phyloP scores from a whole-genome alignment of 257 asterid genomes.

The Thymus quinquecostatus region DNA sequence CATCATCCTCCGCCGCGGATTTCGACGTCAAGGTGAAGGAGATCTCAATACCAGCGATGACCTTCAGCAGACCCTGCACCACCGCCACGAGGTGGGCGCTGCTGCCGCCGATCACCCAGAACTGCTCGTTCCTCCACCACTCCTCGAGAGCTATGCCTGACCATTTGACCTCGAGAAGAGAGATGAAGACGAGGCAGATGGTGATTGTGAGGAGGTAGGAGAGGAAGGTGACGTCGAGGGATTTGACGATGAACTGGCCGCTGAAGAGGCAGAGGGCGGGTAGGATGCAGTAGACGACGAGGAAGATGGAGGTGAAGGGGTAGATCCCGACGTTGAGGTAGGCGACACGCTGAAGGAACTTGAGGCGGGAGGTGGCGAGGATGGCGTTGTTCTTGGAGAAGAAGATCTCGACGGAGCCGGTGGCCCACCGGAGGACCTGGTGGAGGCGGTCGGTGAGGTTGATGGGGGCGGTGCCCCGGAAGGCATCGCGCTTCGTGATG shows the following conservation, averaged over 20 bases:
- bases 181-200: slow-evolving; percentile 58
- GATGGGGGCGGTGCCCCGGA: slow-evolving; percentile 91
- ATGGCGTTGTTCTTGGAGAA: slow-evolving; percentile 83
- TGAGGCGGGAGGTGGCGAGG: slow-evolving; percentile 79
- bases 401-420: slow-evolving; percentile 97
- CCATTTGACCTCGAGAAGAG: slow-evolving; percentile 95
- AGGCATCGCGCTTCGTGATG: slow-evolving; percentile 93
- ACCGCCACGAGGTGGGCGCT: slow-evolving; percentile 93
- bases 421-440: slow-evolving; percentile 98
- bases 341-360: slow-evolving; percentile 87
- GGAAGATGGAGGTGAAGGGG: slow-evolving; percentile 91
- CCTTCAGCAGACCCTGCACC: slow-evolving; percentile 82
- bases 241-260: slow-evolving; percentile 87
- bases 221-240: slow-evolving; percentile 60
- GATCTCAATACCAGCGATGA: slow-evolving; percentile 85
- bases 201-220: slow-evolving; percentile 72
- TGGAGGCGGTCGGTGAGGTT: slow-evolving; percentile 94
- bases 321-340: slow-evolving; percentile 94
- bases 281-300: slow-evolving; percentile 84
- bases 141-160: slow-evolving; percentile 89
- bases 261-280: slow-evolving; percentile 87
- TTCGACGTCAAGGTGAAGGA: slow-evolving; percentile 83
- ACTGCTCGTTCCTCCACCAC: slow-evolving; percentile 96
- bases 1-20: slow-evolving; percentile 70
- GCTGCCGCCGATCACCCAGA: slow-evolving; percentile 91